phyloP scores from a whole-genome alignment of 306 rosid species.

The Prosopis cineraria region DNA sequence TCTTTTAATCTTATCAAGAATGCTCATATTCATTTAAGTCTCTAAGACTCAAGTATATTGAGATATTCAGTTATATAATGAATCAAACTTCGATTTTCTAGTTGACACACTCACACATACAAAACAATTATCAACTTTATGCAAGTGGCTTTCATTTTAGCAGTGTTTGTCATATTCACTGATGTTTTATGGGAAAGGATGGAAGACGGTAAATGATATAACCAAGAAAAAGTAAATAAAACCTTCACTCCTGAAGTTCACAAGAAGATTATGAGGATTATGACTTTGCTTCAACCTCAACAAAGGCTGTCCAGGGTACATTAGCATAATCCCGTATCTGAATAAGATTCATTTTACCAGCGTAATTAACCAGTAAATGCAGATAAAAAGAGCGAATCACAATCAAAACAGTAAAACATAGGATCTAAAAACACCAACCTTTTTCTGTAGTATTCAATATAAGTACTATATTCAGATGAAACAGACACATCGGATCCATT shows the following conservation, averaged over 20 bases:
- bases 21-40: neutral
- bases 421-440: conserved; percentile 47
- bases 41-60: neutral
- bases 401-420: neutral
- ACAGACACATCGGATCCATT: conserved; percentile 28
- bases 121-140: neutral
- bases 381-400: neutral
- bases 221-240: conserved; percentile 5
- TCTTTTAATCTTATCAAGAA: neutral
- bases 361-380: conserved; percentile 12
- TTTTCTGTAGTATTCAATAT: conserved; percentile 54
- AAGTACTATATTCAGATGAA: conserved; percentile 43
- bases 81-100: neutral
- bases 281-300: conserved; percentile 81
- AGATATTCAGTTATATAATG: neutral
- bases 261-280: conserved; percentile 73
- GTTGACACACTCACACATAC: neutral
- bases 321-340: conserved; percentile 61
- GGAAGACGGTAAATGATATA: neutral
- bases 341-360: conserved; percentile 13
- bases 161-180: neutral
- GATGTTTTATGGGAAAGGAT: neutral
- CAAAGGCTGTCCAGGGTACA: conserved; percentile 64
- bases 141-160: conserved; percentile 14
- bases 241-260: conserved; percentile 62